Evolutionary conservation across 306 rosid genomes (phyloP), one percentile per base, ranked within the genome.

Genomic region (Castanea sativa): DNA sequence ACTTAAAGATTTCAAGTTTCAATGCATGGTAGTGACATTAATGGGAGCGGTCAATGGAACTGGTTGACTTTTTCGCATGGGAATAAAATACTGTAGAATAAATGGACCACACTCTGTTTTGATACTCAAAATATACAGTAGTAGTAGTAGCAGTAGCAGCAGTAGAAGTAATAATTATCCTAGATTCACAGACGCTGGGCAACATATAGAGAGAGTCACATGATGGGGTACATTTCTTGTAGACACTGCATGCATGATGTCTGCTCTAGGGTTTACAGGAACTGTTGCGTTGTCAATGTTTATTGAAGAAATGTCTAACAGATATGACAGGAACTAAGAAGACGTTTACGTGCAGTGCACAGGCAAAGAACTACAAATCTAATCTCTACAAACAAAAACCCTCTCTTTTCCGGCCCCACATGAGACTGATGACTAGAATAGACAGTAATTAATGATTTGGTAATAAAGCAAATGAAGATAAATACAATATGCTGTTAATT

Each of bases 311-410:
- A 68, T 75, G 88, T 87, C 85, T 84, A 60, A 55, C 55, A 85
- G 87, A 43, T 41, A 41, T 51, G 80, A 77, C 77, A 76, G 20
- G 49, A 75, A 71, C 45, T 55, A 72, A 25, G 78, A 85, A 88
- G 80, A 81, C 58, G 81, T 43, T 86, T 91, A 87, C 76, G 88
- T 89, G 96, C 90, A 58, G 29, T 35, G 53, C 83, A 16, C 59
- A 16, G 35, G 49, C 75, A 77, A 57, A 55, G n/a, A 67, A 67
- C 69, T 6, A 35, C 45, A 61, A 73, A 35, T 9, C 76, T 72
- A 84, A 76, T 70, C 75, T 41, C 11, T 41, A 41, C 11, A 8
- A 41, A 41, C 11, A 41, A 8, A 38, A 8, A 8, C 86, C 86
- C 87, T 77, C 83, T 51, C 82, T 71, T 35, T 51, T 29, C 63